These are phyloP conservation scores for Colletotrichum horii DNA, from an alignment of 2,329 filamentous ascomycete species.

Conservation along the genomic window DNA sequence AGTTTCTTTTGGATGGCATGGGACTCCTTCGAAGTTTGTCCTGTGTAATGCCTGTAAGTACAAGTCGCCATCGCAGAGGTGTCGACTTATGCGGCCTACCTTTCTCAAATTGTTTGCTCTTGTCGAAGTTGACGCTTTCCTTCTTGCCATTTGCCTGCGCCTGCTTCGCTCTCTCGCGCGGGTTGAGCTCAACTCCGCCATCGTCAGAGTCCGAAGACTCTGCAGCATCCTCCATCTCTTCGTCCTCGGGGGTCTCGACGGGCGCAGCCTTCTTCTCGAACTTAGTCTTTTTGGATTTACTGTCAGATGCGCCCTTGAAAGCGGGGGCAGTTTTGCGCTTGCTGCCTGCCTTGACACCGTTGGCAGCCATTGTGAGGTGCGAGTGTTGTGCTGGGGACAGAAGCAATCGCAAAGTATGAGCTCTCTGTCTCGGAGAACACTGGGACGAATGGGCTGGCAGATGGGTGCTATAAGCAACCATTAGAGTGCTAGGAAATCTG, in stretches of 20 bases:
- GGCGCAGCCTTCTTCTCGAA: constrained; percentile 40
- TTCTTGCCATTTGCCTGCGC: constrained; percentile 25
- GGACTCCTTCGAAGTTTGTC: constrained; percentile 78
- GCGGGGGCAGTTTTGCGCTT: constrained; percentile 62
- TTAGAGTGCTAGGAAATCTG: constrained; percentile 15
- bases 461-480: constrained; percentile 2
- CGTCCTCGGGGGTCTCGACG: constrained; percentile 29
- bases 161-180: constrained; percentile 34
- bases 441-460: neutral
- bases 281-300: constrained; percentile 57
- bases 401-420: neutral
- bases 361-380: constrained; percentile 50
- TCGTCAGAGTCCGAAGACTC: constrained; percentile 58
- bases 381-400: neutral
- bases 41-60: constrained; percentile 36
- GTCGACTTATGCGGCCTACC: constrained; percentile 32
- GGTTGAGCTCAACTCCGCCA: constrained; percentile 53
- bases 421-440: neutral
- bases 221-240: constrained; percentile 30
- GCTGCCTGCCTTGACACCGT: constrained; percentile 48
- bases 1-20: constrained; percentile 93
- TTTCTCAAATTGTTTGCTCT: constrained; percentile 47
- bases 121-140: constrained; percentile 34
- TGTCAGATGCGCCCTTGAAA: constrained; percentile 47
- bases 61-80: neutral